A percentile compares a stretch with the other conserved stretches of the same genome.
Evolutionary conservation across 495 filamentous ascomycete genomes (phyloP).

Genomic region (Aspergillus egyptiacus): DNA sequence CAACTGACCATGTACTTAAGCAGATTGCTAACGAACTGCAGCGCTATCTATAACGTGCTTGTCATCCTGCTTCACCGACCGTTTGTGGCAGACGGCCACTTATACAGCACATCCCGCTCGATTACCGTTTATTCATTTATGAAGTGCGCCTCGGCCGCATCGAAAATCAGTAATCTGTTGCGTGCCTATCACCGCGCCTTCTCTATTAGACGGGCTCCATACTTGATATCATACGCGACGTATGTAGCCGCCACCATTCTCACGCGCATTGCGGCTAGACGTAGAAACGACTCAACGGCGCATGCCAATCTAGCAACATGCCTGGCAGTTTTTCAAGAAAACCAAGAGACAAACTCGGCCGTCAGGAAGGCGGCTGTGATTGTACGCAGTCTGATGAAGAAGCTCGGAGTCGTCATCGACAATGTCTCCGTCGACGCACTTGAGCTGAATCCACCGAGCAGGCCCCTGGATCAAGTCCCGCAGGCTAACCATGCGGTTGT

Average conservation of each 20-base stretch:
- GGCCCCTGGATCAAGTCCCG: not conserved
- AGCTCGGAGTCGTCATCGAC: not conserved
- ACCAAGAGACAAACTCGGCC: not conserved
- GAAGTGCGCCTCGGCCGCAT: slow-evolving; percentile 7
- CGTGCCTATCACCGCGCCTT: slow-evolving; percentile 14
- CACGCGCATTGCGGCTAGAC: not conserved
- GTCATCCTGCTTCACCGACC: slow-evolving; percentile 18
- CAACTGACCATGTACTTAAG: not conserved
- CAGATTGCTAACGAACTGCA: not conserved
- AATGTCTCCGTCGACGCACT: not conserved
- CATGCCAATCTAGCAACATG: not conserved
- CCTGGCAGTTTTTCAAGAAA: not conserved
- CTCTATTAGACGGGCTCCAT: slow-evolving; percentile 17
- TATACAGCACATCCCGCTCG: slow-evolving; percentile 1
- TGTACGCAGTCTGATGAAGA: not conserved
- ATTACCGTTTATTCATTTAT: not conserved
- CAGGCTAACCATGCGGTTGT: not conserved
- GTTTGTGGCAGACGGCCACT: slow-evolving; percentile 15
- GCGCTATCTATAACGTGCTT: slow-evolving; percentile 15
- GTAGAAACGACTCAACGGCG: not conserved
- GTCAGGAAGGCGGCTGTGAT: not conserved
- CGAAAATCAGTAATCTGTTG: slow-evolving; percentile 10
- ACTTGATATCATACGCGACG: slow-evolving; percentile 16
- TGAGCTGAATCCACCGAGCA: not conserved
- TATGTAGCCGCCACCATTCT: slow-evolving; percentile 15